These are phyloP conservation scores for Saccharum spontaneum DNA, from an alignment of 176 grass and related monocot genomes.

Conservation along the genomic window DNA sequence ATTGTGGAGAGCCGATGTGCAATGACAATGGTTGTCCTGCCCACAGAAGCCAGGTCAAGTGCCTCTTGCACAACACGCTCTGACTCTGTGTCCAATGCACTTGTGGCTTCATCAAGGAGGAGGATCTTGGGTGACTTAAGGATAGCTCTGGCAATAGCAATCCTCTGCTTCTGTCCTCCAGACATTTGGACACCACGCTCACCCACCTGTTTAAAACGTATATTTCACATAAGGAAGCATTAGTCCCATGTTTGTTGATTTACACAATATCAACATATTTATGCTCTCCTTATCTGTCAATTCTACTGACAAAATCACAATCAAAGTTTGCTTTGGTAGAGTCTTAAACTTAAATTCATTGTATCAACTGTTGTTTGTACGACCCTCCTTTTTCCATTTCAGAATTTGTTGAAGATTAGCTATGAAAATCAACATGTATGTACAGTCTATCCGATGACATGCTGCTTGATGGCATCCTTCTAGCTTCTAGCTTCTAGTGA, in stretches of 20 bases:
- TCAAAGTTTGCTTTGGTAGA: conserved; percentile 2
- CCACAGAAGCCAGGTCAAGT: conserved; percentile 79
- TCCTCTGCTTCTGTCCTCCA: conserved; percentile 97
- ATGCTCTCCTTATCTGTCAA: neutral
- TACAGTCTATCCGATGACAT: neutral
- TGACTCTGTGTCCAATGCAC: conserved; percentile 88
- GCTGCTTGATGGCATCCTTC: neutral
- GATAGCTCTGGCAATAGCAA: conserved; percentile 93
- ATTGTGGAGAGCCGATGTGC: conserved; percentile 93
- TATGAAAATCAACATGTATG: conserved; percentile 28
- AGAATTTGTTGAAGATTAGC: neutral
- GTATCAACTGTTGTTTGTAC: neutral
- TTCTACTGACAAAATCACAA: conserved; percentile 17
- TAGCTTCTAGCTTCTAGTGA: neutral
- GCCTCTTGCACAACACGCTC: conserved; percentile 87
- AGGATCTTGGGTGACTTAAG: conserved; percentile 95
- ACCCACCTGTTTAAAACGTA: conserved; percentile 63
- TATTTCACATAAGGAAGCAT: neutral
- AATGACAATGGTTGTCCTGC: conserved; percentile 80
- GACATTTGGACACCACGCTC: conserved; percentile 95
- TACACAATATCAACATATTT: conserved; percentile 1
- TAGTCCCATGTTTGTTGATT: neutral
- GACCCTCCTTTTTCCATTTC: neutral
- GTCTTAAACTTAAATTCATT: neutral
- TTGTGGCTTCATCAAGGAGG: conserved; percentile 94